Base-by-base conservation (phyloP, 495 filamentous ascomycete species). In the Penicillium atrosanguineum region DNA sequence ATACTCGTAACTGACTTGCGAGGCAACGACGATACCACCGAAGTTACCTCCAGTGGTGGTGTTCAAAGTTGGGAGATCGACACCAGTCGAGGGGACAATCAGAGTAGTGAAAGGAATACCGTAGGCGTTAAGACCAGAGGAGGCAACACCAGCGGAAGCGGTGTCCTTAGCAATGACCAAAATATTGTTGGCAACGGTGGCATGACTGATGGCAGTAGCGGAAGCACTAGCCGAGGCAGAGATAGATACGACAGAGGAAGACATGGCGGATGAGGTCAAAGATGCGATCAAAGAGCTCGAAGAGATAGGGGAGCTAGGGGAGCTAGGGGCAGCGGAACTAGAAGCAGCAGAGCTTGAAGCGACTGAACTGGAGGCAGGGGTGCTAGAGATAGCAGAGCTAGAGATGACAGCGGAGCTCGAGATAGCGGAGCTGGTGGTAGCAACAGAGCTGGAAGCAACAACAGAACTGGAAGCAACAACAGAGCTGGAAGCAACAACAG, bases 61-160 rank as follows among this genome's bases (percentile, higher is more conserved):
- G 54, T 78, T 83, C 20, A 86, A 69, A 0, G 66, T 44, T 4
- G 83, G 83, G 12, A 86, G 74, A 31, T 67, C 52, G 20, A 71
- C 68, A 25, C 82, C 83, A 6, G 59, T 43, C 48, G 80, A 68
- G 6, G 83, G 83, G 12, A 85, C 81, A 14, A 80, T 38, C 11
- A 85, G 54, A 16, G 74, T 71, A 50, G 80, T 72, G 59, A 74
- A 85, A 4, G 83, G 82, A 55, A 85, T 84, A 48, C 81, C 83
- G 53, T 85, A 85, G 50, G 69, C 81, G 60, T 83, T 81, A 25
- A 86, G 75, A 19, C 80, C 80, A 25, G 74, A 77, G 29, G 67
- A 72, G n/a, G 76, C 79, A 19, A 72, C 69, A 7, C 49, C 54
- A 7, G 78, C 79, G 1, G 78, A 69, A 4, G 71, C 62, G 44